A percentile compares a stretch with the other conserved stretches of the same genome.
Conservation (phyloP, 495 filamentous ascomycete species). For the Trichoderma parareesei region DNA sequence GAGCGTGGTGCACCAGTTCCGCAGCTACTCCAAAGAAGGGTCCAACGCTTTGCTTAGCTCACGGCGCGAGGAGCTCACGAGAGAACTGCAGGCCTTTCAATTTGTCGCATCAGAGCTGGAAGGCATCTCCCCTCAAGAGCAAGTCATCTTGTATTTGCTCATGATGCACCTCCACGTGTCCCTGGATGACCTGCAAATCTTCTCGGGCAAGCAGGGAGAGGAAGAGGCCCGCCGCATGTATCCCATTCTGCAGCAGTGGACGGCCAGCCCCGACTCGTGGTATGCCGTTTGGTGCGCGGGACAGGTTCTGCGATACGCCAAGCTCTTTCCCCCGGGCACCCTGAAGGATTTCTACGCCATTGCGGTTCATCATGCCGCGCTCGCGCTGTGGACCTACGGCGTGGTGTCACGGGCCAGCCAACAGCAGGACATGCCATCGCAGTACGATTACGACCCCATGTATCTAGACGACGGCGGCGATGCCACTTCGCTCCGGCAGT, state of each 20-base stretch:
- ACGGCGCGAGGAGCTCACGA: slow-evolving; percentile 43
- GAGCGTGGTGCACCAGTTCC: slow-evolving; percentile 33
- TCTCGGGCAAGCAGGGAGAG: slow-evolving; percentile 54
- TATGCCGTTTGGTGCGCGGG: slow-evolving; percentile 57
- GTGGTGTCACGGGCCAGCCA: slow-evolving; percentile 31
- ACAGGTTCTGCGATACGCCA: slow-evolving; percentile 49
- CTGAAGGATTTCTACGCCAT: slow-evolving; percentile 53
- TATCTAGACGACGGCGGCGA: slow-evolving; percentile 45
- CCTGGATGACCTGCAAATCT: slow-evolving; percentile 56
- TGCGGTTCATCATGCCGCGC: slow-evolving; percentile 49
- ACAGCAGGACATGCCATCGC: slow-evolving; percentile 11
- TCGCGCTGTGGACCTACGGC: slow-evolving; percentile 55
- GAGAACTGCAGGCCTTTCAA: slow-evolving; percentile 24
- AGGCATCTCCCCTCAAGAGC: slow-evolving; percentile 29
- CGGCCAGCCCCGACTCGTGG: slow-evolving; percentile 39
- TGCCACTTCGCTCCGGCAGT: slow-evolving; percentile 34
- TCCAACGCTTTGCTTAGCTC: slow-evolving; percentile 40
- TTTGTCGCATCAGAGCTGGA: slow-evolving; percentile 21
- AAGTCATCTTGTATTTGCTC: slow-evolving; percentile 45
- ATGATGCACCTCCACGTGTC: slow-evolving; percentile 54
- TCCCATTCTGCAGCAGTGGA: slow-evolving; percentile 46
- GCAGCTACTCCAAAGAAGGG: slow-evolving; percentile 20
- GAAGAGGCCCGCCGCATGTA: slow-evolving; percentile 50
- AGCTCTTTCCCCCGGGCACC: slow-evolving; percentile 34
- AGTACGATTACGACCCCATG: slow-evolving; percentile 23